These are phyloP conservation scores for Tylopilus cervinicoccineus DNA, from an alignment of 768 basidiomycete genomes.

Conservation along the genomic window DNA sequence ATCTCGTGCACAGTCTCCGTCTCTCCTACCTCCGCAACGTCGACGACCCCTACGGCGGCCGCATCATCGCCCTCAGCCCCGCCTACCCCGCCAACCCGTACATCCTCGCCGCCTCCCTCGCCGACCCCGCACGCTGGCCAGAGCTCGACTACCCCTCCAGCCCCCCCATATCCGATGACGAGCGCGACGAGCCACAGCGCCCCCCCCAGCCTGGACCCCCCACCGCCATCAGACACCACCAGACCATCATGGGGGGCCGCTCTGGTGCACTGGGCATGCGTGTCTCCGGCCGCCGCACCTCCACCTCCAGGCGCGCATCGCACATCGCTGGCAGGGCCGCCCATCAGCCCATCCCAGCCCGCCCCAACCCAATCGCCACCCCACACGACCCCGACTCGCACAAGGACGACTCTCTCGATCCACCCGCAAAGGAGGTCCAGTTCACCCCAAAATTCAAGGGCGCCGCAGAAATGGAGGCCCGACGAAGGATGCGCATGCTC, in stretches of 20 bases:
- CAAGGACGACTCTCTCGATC: conserved; percentile 23
- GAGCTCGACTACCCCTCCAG: conserved; percentile 71
- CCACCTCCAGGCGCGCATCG: conserved; percentile 49
- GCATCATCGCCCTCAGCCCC: conserved; percentile 77
- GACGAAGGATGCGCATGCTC: conserved; percentile 61
- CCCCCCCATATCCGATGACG: conserved; percentile 72
- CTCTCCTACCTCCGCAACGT: conserved; percentile 85
- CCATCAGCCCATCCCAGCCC: conserved; percentile 2
- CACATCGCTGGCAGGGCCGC: not conserved
- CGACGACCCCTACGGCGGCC: conserved; percentile 79
- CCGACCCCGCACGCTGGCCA: conserved; percentile 80
- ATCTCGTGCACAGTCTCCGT: conserved; percentile 81
- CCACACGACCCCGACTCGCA: not conserved
- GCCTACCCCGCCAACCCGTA: conserved; percentile 80
- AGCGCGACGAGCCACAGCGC: conserved; percentile 36
- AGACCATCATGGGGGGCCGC: conserved; percentile 79
- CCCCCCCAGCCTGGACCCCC: conserved; percentile 26
- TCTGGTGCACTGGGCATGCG: conserved; percentile 75
- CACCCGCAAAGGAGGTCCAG: conserved; percentile 48
- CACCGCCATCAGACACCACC: conserved; percentile 67
- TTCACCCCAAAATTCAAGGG: conserved; percentile 80
- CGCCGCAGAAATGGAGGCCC: conserved; percentile 82
- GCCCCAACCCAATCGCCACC: conserved; percentile 3
- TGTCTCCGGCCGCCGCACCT: conserved; percentile 59
- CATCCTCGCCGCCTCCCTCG: conserved; percentile 72